A percentile compares a stretch with the other conserved stretches of the same genome.
Conservation (phyloP, 2,329 filamentous ascomycete genomes). For the Nigrospora sphaerica region DNA sequence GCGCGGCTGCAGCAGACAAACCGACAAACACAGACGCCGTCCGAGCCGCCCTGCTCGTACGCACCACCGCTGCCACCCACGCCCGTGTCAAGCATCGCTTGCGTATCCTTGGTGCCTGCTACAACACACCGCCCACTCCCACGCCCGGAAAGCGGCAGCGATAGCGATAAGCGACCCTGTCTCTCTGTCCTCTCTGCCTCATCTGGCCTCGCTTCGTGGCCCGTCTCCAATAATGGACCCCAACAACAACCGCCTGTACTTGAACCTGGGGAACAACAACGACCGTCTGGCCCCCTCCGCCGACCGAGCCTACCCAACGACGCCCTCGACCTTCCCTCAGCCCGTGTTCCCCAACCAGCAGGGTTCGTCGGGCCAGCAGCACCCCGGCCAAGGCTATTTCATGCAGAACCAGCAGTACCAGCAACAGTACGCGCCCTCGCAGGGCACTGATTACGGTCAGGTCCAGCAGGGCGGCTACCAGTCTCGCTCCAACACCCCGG, state of each 20-base stretch:
- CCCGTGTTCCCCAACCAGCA: conserved; percentile 57
- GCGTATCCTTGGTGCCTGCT: too few species aligned
- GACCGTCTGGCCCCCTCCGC: conserved; percentile 52
- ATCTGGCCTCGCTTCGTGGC: neutral
- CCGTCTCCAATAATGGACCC: conserved; percentile 32
- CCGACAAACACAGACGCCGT: too few species aligned
- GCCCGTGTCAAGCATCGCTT: too few species aligned
- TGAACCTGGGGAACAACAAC: conserved; percentile 62
- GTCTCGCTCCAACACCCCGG: conserved; percentile 49
- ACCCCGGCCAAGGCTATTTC: conserved; percentile 51
- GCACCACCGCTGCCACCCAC: too few species aligned
- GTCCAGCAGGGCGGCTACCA: conserved; percentile 32
- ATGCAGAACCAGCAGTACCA: conserved; percentile 48
- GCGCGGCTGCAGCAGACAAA: too few species aligned
- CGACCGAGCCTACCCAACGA: conserved; percentile 74
- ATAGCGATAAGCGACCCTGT: too few species aligned
- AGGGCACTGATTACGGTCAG: conserved; percentile 18
- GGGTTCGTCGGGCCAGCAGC: conserved; percentile 28
- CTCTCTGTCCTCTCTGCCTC: neutral
- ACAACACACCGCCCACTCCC: neutral
- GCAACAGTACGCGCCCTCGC: conserved; percentile 23
- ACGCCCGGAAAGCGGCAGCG: neutral
- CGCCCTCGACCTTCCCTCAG: conserved; percentile 93
- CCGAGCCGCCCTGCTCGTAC: too few species aligned
- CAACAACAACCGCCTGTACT: conserved; percentile 57